phyloP scores from a whole-genome alignment of 441 rosid species.

The Daphne laureola region DNA sequence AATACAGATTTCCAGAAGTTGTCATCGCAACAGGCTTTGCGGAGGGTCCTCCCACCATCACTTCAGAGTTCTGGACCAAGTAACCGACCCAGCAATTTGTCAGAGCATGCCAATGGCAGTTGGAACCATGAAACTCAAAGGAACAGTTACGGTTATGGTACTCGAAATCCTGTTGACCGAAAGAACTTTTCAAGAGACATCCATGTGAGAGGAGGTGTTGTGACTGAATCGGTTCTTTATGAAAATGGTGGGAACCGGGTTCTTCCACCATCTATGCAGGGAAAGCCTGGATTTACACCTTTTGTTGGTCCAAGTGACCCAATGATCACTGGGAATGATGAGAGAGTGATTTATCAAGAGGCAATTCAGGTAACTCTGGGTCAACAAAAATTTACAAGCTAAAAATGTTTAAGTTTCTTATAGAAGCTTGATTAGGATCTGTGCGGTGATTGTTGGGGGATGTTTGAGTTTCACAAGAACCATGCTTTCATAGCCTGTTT shows the following conservation, averaged over 20 bases:
- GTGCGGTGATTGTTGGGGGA: too few relatives aligned
- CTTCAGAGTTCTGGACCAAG: conserved; percentile 22
- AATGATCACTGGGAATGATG: conserved; percentile 40
- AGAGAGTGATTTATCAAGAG: conserved; percentile 83
- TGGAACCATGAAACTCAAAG: conserved; percentile 28
- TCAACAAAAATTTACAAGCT: too few relatives aligned
- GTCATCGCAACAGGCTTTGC: conserved; percentile 60
- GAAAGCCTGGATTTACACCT: conserved; percentile 34
- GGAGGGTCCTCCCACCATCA: conserved; percentile 62
- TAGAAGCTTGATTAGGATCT: too few relatives aligned
- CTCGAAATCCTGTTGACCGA: conserved; percentile 32
- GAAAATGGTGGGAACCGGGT: conserved; percentile 55
- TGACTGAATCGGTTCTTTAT: conserved; percentile 37
- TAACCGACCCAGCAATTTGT: conserved; percentile 18
- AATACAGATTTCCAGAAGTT: conserved; percentile 42
- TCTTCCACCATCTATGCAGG: conserved; percentile 57
- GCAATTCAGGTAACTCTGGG: conserved; percentile 59
- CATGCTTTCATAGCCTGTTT: too few relatives aligned
- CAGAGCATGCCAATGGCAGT: conserved; percentile 23
- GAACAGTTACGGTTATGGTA: conserved; percentile 27
- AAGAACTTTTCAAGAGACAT: conserved; percentile 39
- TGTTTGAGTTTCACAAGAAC: too few relatives aligned
- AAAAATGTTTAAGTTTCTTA: too few relatives aligned
- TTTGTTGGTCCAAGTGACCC: conserved; percentile 44
- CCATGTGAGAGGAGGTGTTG: conserved; percentile 27